These are phyloP conservation scores for Athelia psychrophila DNA, from an alignment of 1,284 basidiomycete genomes.

Conservation along the genomic window DNA sequence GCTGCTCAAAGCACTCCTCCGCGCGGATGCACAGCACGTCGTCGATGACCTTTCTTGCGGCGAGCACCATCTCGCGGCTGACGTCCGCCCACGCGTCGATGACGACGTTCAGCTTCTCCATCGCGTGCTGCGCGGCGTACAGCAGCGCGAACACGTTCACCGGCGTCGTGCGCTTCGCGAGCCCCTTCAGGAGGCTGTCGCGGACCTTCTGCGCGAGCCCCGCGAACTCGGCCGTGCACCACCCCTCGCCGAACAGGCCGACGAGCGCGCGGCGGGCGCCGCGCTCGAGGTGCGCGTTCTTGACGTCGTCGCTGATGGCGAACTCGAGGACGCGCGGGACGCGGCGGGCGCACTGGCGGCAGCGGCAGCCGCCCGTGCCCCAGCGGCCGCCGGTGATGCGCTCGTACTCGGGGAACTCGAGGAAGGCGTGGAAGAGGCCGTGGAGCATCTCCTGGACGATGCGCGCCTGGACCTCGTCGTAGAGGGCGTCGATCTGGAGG, in stretches of 20 bases:
- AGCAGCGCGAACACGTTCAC: conserved; percentile 65
- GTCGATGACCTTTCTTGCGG: conserved; percentile 58
- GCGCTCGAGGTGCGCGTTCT: conserved; percentile 66
- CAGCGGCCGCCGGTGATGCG: conserved; percentile 67
- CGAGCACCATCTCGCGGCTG: conserved; percentile 60
- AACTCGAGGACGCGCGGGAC: conserved; percentile 83
- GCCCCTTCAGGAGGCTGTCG: conserved; percentile 65
- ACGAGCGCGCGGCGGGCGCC: conserved; percentile 75
- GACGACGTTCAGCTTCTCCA: conserved; percentile 48
- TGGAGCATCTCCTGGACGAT: conserved; percentile 87
- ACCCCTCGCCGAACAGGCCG: conserved; percentile 80
- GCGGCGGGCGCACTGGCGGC: conserved; percentile 76
- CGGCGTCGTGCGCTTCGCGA: conserved; percentile 64
- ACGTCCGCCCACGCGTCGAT: conserved; percentile 70
- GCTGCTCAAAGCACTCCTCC: conserved; percentile 60
- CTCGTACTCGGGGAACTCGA: conserved; percentile 75
- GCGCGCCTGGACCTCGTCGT: conserved; percentile 77
- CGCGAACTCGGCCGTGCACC: conserved; percentile 81
- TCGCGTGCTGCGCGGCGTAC: conserved; percentile 63
- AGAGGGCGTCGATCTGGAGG: conserved; percentile 74
- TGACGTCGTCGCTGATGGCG: conserved; percentile 69
- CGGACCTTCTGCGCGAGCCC: conserved; percentile 63
- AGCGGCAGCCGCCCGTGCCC: conserved; percentile 78
- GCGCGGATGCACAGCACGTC: conserved; percentile 57
- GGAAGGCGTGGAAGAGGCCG: conserved; percentile 80